Percentiles rank a stretch among this genome's conserved stretches.
Conservation (phyloP, 1,139 yeast species). For the Debaryomyces sp. region DNA sequence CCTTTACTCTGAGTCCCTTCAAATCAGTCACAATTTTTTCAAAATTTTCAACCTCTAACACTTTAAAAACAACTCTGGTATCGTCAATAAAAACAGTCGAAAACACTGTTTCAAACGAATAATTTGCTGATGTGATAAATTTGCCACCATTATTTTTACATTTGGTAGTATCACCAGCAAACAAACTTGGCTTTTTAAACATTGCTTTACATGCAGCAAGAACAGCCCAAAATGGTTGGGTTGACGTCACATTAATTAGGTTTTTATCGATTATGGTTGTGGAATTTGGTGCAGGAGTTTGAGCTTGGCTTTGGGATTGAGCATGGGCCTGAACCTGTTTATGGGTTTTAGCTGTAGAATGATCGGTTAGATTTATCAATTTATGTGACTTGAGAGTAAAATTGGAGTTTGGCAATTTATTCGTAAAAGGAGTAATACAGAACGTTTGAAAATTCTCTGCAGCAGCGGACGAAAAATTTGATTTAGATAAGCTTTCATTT, state of each 20-base stretch:
- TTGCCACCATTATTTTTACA: slow-evolving; percentile 23
- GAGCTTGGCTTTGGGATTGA: slow-evolving; percentile 16
- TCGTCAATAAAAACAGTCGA: slow-evolving; percentile 35
- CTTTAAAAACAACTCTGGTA: slow-evolving; percentile 44
- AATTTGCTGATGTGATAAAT: slow-evolving; percentile 12
- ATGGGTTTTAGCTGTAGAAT: slow-evolving; percentile 11
- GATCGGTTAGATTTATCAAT: slow-evolving; percentile 1
- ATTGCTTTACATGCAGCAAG: slow-evolving; percentile 64
- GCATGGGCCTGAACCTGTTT: slow-evolving; percentile 19
- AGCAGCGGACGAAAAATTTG: slow-evolving; percentile 35
- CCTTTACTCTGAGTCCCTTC: slow-evolving; percentile 47
- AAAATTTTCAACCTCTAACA: slow-evolving; percentile 27
- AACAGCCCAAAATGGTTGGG: slow-evolving; percentile 71
- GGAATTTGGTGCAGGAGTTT: slow-evolving; percentile 21
- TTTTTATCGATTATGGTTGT: slow-evolving; percentile 26
- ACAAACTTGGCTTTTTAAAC: slow-evolving; percentile 48
- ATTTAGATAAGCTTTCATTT: slow-evolving; percentile 7
- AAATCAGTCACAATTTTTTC: slow-evolving; percentile 18
- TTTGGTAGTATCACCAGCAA: slow-evolving; percentile 54
- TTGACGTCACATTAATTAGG: slow-evolving; percentile 28
- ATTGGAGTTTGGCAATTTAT: slow-evolving; percentile 18
- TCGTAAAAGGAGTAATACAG: slow-evolving; percentile 44
- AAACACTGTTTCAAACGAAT: slow-evolving; percentile 17
- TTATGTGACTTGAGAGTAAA: slow-evolving; percentile 4
- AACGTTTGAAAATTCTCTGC: slow-evolving; percentile 60